A percentile compares a stretch with the other conserved stretches of the same genome.
Conservation (phyloP, 2,329 filamentous ascomycete genomes). For the Aspergillus latus region DNA sequence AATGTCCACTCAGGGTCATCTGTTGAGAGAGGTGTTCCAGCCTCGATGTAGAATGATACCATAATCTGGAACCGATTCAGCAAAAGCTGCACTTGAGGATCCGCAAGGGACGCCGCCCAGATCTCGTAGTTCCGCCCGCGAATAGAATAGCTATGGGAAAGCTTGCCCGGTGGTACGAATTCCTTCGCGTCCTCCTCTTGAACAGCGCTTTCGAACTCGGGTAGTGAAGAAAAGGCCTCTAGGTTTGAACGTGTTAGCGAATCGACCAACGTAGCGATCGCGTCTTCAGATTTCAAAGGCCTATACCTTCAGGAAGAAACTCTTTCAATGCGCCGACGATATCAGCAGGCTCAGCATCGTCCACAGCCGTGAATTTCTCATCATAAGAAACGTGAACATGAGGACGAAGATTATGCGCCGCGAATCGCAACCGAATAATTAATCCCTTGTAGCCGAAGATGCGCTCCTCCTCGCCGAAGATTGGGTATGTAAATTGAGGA, state of each 20-base stretch:
- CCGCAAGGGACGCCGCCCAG: constrained; percentile 74
- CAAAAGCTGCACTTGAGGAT: constrained; percentile 68
- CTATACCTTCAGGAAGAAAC: constrained; percentile 67
- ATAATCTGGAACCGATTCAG: constrained; percentile 80
- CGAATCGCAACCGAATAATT: constrained; percentile 69
- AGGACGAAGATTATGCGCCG: constrained; percentile 74
- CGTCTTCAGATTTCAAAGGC: not conserved
- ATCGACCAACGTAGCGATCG: not conserved
- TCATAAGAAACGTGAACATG: constrained; percentile 69
- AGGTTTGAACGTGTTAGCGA: constrained; percentile 12
- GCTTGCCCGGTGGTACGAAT: constrained; percentile 73
- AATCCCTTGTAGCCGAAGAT: constrained; percentile 89
- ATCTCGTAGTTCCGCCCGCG: constrained; percentile 72
- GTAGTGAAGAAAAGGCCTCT: constrained; percentile 67
- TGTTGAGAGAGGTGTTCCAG: constrained; percentile 72
- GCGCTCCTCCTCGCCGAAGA: constrained; percentile 89
- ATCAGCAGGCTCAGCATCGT: constrained; percentile 68
- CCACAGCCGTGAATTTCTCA: constrained; percentile 69
- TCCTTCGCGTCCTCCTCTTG: constrained; percentile 42
- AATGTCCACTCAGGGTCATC: constrained; percentile 71
- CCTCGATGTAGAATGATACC: constrained; percentile 86
- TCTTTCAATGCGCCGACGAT: constrained; percentile 63
- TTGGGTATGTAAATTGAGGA: constrained; percentile 86
- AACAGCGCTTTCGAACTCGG: constrained; percentile 63
- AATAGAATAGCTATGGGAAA: constrained; percentile 63